These are phyloP conservation scores for Suhomyces sp. DNA, from an alignment of 805 yeast species.

Conservation along the genomic window DNA sequence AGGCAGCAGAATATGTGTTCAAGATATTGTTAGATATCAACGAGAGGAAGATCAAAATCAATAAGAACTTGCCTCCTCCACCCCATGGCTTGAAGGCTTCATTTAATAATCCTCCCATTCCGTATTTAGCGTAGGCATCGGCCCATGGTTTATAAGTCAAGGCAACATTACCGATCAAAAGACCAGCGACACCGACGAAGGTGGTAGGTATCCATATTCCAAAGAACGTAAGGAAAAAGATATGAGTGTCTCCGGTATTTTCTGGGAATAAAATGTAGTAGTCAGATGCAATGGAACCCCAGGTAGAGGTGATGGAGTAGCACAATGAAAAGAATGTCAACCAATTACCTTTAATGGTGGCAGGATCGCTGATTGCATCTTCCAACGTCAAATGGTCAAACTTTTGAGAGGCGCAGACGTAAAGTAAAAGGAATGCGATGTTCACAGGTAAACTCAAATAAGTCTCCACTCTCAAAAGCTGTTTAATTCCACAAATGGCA, in stretches of 20 bases:
- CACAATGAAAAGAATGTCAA: slow-evolving; percentile 69
- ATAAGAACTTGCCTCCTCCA: slow-evolving; percentile 33
- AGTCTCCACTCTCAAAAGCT: slow-evolving; percentile 66
- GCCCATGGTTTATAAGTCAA: slow-evolving; percentile 32
- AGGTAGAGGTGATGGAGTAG: slow-evolving; percentile 79
- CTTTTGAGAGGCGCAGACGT: slow-evolving; percentile 55
- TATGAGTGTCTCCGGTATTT: slow-evolving; percentile 51
- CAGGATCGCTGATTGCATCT: slow-evolving; percentile 33
- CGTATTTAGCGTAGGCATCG: slow-evolving; percentile 25
- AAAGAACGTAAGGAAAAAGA: slow-evolving; percentile 61
- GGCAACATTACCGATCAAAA: slow-evolving; percentile 33
- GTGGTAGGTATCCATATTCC: slow-evolving; percentile 53
- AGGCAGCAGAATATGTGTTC: slow-evolving; percentile 37
- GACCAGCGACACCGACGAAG: slow-evolving; percentile 33
- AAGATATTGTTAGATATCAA: slow-evolving; percentile 36
- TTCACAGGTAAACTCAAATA: slow-evolving; percentile 67
- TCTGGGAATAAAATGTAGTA: slow-evolving; percentile 83
- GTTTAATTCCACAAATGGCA: slow-evolving; percentile 76
- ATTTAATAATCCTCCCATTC: slow-evolving; percentile 34
- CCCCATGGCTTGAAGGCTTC: slow-evolving; percentile 39
- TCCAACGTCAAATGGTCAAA: slow-evolving; percentile 37
- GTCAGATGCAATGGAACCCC: slow-evolving; percentile 88
- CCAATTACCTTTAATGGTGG: slow-evolving; percentile 63
- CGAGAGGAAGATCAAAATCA: slow-evolving; percentile 30
- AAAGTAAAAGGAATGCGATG: slow-evolving; percentile 64